A percentile compares a stretch with the other conserved stretches of the same genome.
These are phyloP conservation scores for Candida tallmaniae DNA, from an alignment of 805 yeast species.

Conservation along the genomic window DNA sequence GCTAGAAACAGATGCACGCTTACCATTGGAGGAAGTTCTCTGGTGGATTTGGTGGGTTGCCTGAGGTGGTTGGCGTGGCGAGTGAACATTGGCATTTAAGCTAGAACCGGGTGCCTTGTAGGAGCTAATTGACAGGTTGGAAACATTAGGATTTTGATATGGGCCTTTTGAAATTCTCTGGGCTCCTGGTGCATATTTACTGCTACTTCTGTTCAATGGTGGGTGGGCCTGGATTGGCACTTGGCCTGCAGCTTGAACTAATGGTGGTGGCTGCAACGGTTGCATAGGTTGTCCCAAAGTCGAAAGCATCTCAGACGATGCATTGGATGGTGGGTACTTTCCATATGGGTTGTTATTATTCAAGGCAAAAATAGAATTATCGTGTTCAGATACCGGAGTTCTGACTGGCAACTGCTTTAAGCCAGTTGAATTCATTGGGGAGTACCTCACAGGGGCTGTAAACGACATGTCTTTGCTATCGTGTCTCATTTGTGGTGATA, in stretches of 20 bases:
- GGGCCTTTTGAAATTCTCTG: constrained; percentile 4
- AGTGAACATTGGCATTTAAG: not conserved
- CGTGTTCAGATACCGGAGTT: constrained; percentile 9
- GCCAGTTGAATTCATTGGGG: constrained; percentile 4
- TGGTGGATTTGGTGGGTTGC: not conserved
- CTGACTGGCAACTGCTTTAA: constrained; percentile 3
- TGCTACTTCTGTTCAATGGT: constrained; percentile 6
- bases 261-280: not conserved
- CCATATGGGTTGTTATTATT: constrained; percentile 4
- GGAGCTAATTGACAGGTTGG: constrained; percentile 12
- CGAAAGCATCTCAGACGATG: constrained; percentile 16
- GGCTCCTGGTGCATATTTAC: constrained; percentile 11
- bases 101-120: constrained; percentile 4
- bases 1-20: constrained; percentile 20
- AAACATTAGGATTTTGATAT: constrained; percentile 10
- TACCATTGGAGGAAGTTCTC: constrained; percentile 3
- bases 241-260: not conserved
- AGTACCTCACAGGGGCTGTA: constrained; percentile 3
- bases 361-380: constrained; percentile 8
- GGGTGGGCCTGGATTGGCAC: constrained; percentile 5
- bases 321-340: constrained; percentile 19
- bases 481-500: constrained; percentile 4
- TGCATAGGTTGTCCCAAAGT: not conserved
- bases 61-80: not conserved
- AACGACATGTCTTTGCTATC: not conserved